These are phyloP conservation scores for Ogataea pignaliae DNA, from an alignment of 805 yeast genomes.

Conservation along the genomic window DNA sequence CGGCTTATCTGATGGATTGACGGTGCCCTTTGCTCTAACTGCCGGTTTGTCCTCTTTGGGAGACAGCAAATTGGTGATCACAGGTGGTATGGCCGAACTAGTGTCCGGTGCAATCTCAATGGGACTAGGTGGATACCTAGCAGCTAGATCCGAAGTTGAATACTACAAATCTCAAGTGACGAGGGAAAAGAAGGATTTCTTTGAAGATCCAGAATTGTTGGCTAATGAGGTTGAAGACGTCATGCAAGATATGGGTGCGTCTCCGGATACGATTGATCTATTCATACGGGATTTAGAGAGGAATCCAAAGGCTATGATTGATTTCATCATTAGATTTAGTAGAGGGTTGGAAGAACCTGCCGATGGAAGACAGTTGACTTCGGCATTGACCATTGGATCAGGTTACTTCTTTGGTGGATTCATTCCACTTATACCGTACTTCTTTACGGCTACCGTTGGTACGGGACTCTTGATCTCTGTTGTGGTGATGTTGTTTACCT, in stretches of 20 bases:
- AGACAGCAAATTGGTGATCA: constrained; percentile 81
- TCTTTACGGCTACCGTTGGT: constrained; percentile 71
- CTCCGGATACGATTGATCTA: constrained; percentile 66
- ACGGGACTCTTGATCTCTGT: constrained; percentile 74
- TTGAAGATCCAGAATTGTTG: constrained; percentile 57
- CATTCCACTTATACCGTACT: constrained; percentile 86
- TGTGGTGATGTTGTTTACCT: constrained; percentile 76
- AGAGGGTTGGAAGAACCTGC: constrained; percentile 95
- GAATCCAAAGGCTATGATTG: constrained; percentile 74
- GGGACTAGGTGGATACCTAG: constrained; percentile 97
- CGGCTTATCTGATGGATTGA: constrained; percentile 91
- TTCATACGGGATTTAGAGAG: constrained; percentile 77
- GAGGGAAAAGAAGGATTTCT: constrained; percentile 63
- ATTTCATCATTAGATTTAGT: constrained; percentile 82
- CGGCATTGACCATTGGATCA: constrained; percentile 86
- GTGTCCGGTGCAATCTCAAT: constrained; percentile 95
- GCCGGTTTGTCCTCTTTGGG: constrained; percentile 94
- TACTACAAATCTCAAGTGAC: constrained; percentile 69
- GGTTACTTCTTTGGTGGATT: constrained; percentile 91
- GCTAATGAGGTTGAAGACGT: constrained; percentile 81
- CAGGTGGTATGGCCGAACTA: constrained; percentile 97
- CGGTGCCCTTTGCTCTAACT: constrained; percentile 98
- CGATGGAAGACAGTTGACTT: constrained; percentile 80
- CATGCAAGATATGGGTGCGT: constrained; percentile 65
- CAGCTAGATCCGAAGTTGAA: constrained; percentile 85